Evolutionary conservation across 495 filamentous ascomycete species (phyloP).

Genomic region (Aspergillus mulundensis): DNA sequence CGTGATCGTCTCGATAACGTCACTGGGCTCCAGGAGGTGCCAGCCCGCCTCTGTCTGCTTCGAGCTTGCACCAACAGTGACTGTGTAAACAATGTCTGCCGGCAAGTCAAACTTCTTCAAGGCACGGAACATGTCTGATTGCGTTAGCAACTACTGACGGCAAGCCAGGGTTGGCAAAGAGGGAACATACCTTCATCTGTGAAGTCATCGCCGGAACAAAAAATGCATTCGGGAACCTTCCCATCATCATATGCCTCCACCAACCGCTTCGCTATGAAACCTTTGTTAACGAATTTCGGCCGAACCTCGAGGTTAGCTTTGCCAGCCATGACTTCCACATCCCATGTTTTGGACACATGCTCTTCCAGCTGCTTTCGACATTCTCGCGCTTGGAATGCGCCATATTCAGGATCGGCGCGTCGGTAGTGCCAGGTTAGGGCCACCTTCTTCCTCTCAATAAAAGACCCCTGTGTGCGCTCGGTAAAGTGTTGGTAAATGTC

Average conservation of each 20-base stretch:
- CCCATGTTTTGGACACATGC: conserved; percentile 69
- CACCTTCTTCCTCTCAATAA: conserved; percentile 87
- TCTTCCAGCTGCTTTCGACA: conserved; percentile 73
- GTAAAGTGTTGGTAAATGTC: conserved; percentile 80
- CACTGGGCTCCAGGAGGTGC: conserved; percentile 80
- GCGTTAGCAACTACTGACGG: conserved; percentile 3
- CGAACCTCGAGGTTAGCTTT: conserved; percentile 97
- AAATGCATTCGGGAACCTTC: conserved; percentile 66
- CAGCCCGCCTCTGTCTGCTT: conserved; percentile 84
- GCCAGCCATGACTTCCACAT: conserved; percentile 90
- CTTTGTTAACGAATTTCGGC: conserved; percentile 94
- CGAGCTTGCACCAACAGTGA: conserved; percentile 80
- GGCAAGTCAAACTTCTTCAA: conserved; percentile 55
- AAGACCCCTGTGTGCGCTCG: conserved; percentile 79
- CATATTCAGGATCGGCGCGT: conserved; percentile 78
- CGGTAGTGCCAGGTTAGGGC: conserved; percentile 98
- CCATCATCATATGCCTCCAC: conserved; percentile 57
- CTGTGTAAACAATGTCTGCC: conserved; percentile 69
- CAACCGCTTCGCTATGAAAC: conserved; percentile 79
- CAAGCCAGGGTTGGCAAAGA: background rate
- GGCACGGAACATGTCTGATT: conserved; percentile 59
- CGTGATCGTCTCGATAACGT: conserved; percentile 76
- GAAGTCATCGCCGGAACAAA: conserved; percentile 91
- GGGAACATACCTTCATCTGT: conserved; percentile 83
- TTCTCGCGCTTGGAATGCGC: conserved; percentile 65